Evolutionary conservation across 345 rosid species (phyloP).

Genomic region (Noccaea caerulescens): DNA sequence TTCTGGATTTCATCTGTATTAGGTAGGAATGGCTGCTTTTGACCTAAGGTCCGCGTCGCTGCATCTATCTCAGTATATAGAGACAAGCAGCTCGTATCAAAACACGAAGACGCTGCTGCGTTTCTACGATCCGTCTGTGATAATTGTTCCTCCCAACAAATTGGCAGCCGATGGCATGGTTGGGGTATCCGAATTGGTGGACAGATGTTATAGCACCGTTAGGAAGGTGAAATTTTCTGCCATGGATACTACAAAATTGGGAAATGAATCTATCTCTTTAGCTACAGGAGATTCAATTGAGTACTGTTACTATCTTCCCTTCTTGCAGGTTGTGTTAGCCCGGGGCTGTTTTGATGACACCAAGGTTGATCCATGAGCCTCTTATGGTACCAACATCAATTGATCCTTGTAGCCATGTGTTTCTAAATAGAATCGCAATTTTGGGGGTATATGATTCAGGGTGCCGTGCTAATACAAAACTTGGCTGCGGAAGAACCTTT

Average conservation of each 20-base stretch:
- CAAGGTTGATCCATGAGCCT: slow-evolving; percentile 57
- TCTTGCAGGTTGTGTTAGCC: slow-evolving; percentile 73
- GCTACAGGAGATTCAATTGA: slow-evolving; percentile 3
- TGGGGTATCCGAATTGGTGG: slow-evolving; percentile 86
- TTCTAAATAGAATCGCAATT: slow-evolving; percentile 34
- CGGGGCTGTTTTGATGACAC: slow-evolving; percentile 98
- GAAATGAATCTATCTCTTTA: background rate
- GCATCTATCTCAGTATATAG: slow-evolving; percentile 95
- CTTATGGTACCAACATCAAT: slow-evolving; percentile 22
- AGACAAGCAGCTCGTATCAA: slow-evolving; percentile 94
- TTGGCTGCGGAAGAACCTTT: slow-evolving; percentile 89
- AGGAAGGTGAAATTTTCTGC: slow-evolving; percentile 65
- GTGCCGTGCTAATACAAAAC: slow-evolving; percentile 78
- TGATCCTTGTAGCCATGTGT: slow-evolving; percentile 27
- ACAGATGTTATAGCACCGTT: slow-evolving; percentile 61
- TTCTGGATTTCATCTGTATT: slow-evolving; percentile 18
- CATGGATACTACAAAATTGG: slow-evolving; percentile 9
- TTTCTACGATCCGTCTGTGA: slow-evolving; percentile 80
- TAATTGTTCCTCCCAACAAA: slow-evolving; percentile 83
- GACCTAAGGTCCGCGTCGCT: slow-evolving; percentile 86
- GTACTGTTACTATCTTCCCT: slow-evolving; percentile 13
- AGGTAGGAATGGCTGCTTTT: slow-evolving; percentile 98
- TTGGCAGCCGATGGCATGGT: slow-evolving; percentile 87
- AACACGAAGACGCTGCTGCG: slow-evolving; percentile 84
- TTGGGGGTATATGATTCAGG: slow-evolving; percentile 55